Evolutionary conservation across 2,329 filamentous ascomycete species (phyloP).

Genomic region (Pestalotiopsis sp.): DNA sequence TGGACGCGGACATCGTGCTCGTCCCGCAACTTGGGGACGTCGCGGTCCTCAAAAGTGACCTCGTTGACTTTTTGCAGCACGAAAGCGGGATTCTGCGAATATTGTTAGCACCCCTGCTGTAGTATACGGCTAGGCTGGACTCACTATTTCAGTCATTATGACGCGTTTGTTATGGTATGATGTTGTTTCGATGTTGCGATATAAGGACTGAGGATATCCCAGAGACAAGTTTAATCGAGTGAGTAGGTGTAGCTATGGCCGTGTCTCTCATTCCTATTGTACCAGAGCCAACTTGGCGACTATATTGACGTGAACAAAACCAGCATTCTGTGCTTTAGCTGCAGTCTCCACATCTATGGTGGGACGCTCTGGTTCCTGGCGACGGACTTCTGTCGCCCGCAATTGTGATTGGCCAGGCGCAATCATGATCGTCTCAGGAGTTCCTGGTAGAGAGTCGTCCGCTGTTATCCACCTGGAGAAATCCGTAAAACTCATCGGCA

Average conservation of each 20-base stretch:
- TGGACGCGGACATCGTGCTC: slow-evolving; percentile 45
- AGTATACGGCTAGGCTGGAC: neutral
- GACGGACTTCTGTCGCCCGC: neutral
- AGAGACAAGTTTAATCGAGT: neutral
- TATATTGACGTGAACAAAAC: neutral
- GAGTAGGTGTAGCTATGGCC: neutral
- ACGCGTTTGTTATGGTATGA: neutral
- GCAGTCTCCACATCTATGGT: neutral
- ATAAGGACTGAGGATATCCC: neutral
- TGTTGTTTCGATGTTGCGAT: neutral
- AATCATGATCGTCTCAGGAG: neutral
- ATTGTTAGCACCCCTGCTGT: neutral
- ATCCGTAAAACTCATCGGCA: neutral
- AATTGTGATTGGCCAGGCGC: neutral
- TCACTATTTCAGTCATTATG: slow-evolving; percentile 15
- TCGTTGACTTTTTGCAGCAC: slow-evolving; percentile 48
- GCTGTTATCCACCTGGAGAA: neutral
- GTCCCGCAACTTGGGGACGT: slow-evolving; percentile 40
- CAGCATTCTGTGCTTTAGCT: neutral
- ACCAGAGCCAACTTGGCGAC: neutral
- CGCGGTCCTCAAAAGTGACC: slow-evolving; percentile 46
- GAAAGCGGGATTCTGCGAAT: slow-evolving; percentile 45
- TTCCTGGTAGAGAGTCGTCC: neutral
- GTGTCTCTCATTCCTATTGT: neutral
- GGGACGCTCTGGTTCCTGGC: neutral